A percentile compares a stretch with the other conserved stretches of the same genome.
phyloP scores from a whole-genome alignment of 148 eudicot species.

The Rhododendron ferrugineum region DNA sequence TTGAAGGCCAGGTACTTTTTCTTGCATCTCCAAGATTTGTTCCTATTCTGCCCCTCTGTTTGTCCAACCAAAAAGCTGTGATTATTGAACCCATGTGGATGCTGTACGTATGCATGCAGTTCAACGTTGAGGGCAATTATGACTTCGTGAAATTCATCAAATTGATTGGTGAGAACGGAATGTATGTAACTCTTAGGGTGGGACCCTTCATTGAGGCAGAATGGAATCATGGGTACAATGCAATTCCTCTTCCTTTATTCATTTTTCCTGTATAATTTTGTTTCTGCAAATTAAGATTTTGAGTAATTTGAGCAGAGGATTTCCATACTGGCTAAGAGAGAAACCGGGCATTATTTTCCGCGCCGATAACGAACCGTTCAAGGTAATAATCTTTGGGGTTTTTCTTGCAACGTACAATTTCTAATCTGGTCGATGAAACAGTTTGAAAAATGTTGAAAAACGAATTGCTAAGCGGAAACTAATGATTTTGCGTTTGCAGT shows the following conservation, averaged over 20 bases:
- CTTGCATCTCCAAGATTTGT: not conserved
- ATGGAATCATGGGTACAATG: conserved; percentile 73
- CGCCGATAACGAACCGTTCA: conserved; percentile 51
- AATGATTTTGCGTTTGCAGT: conserved; percentile 23
- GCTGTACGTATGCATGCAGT: conserved; percentile 33
- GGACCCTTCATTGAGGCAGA: conserved; percentile 86
- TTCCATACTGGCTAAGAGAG: conserved; percentile 65
- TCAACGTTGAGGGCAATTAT: conserved; percentile 45
- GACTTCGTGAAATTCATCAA: conserved; percentile 69
- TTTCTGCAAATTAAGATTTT: not conserved
- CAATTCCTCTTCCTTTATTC: not conserved
- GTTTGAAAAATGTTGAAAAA: not conserved
- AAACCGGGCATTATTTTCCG: conserved; percentile 47
- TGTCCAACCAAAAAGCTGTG: not conserved
- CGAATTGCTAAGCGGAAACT: not conserved
- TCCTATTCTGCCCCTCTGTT: not conserved
- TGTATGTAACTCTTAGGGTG: conserved; percentile 62
- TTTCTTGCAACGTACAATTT: not conserved
- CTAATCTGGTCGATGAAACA: not conserved
- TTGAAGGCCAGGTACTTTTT: conserved; percentile 42
- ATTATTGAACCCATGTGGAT: not conserved
- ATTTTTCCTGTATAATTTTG: not conserved
- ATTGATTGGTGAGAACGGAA: conserved; percentile 44
- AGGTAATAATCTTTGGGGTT: conserved; percentile 25
- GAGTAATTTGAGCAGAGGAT: conserved; percentile 43